Evolutionary conservation across 495 filamentous ascomycete species (phyloP).

Genomic region (Evernia prunastri): DNA sequence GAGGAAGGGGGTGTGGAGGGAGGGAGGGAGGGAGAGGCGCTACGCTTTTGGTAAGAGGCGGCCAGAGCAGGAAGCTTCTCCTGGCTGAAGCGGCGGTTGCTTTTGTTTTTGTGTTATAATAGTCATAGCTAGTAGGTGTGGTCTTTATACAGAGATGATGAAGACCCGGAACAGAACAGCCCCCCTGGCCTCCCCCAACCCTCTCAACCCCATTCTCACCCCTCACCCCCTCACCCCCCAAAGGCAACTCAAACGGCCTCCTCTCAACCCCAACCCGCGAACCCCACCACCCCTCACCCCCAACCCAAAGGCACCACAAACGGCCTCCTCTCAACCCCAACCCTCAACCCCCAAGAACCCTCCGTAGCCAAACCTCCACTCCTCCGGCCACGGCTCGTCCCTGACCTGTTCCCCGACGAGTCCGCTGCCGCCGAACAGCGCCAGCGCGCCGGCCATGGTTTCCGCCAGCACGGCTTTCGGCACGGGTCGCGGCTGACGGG

Average conservation of each 20-base stretch:
- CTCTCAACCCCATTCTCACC: no score
- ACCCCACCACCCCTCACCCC: neutral
- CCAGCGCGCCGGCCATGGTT: constrained; percentile 35
- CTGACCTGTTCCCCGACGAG: constrained; percentile 22
- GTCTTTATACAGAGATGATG: no score
- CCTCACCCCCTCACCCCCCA: constrained; percentile 6
- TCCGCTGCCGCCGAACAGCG: constrained; percentile 29
- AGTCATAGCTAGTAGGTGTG: no score
- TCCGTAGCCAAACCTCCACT: constrained; percentile 37
- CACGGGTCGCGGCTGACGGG: constrained; percentile 26
- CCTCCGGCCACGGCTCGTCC: neutral
- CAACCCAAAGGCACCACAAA: constrained; percentile 29
- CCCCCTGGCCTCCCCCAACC: no score
- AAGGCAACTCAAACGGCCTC: constrained; percentile 30
- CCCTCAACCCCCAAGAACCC: constrained; percentile 36
- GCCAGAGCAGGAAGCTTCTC: no score
- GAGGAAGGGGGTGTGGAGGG: no score
- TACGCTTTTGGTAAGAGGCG: no score
- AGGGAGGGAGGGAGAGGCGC: no score
- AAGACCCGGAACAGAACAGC: no score
- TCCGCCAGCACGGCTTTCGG: constrained; percentile 36
- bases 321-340: constrained; percentile 39
- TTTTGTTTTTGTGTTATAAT: no score
- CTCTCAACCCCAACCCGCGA: no score
- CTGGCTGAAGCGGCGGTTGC: no score